Conservation (phyloP, 768 basidiomycete genomes). For the Suillus occidentalis region DNA sequence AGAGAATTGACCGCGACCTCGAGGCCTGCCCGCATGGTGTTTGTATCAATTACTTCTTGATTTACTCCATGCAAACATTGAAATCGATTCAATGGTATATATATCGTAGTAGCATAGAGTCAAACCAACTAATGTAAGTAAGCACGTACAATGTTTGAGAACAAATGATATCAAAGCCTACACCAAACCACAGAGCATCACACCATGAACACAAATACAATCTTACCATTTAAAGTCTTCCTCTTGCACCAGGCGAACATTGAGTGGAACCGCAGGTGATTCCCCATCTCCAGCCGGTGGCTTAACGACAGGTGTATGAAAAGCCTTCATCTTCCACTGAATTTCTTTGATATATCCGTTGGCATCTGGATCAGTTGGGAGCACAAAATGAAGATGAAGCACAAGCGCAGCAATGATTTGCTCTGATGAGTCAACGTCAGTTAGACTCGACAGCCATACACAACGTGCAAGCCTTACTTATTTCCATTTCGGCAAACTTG, state of each 20-base stretch:
- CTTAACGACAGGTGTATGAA: background rate
- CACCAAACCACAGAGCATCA: background rate
- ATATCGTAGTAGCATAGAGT: background rate
- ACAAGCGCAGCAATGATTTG: background rate
- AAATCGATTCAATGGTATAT: background rate
- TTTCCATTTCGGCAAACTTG: slow-evolving; percentile 8
- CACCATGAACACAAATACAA: background rate
- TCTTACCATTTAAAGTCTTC: background rate
- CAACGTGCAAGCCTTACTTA: background rate
- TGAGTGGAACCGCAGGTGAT: background rate
- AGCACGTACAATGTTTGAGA: background rate
- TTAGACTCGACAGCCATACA: background rate
- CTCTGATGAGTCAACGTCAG: background rate
- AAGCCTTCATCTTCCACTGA: background rate
- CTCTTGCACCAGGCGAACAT: slow-evolving; percentile 1
- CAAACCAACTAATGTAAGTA: background rate
- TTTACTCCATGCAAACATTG: background rate
- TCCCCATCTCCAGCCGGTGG: slow-evolving; percentile 1
- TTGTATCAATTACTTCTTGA: background rate
- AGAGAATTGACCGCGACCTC: background rate
- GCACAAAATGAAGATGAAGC: background rate
- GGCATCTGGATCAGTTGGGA: background rate
- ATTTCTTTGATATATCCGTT: background rate
- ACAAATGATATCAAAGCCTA: background rate
- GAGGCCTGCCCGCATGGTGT: background rate